Evolutionary conservation across 192 early-diverging fungal species (phyloP), one percentile per base, ranked within the genome.

Genomic region (Coemansia biformis): DNA sequence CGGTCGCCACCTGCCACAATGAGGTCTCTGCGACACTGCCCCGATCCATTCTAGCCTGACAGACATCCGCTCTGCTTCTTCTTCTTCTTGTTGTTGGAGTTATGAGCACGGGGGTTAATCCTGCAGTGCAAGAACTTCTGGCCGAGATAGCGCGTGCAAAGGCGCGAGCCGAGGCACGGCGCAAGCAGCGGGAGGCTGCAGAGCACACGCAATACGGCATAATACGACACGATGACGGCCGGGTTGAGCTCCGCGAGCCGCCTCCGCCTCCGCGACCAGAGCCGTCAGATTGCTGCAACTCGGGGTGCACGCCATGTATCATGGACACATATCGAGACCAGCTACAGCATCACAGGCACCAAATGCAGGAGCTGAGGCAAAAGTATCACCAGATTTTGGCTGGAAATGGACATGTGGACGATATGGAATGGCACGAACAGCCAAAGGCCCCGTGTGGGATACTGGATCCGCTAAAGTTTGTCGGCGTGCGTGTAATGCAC

Each of bases 231-330:
- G 41, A 17, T 2, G 48, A 45, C n/a, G 50, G 43, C 11, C 17
- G 9, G 5, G 11, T 69, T 0, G 46, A 48, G 8, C 56, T 75
- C 24, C 46, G 48, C 8, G 38, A 70, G 30, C 60, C 73, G 17
- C 57, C 55, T 8, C 22, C 46, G 11, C 73, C 73, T 8, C 13
- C 4, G 17, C 43, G 42, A 44, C 73, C 73, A 5, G n/a, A 22
- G 0, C 23, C 50, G 19, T 50, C 51, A 3, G 73, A 76, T 13
- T 76, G 73, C 68, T 76, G 73, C 48, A 36, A 55, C 26, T 59
- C 57, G 0, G 66, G 73, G 12, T 76, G 73, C 57, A 71, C 66
- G 18, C 73, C 73, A 17, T 76, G 73, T 32, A 65, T 76, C 16
- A 32, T 66, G 34, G 68, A 71, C 38, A 61, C 63, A 14, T 76